A percentile compares a stretch with the other conserved stretches of the same genome.
Evolutionary conservation across 2,329 filamentous ascomycete genomes (phyloP).

Genomic region (Aspergillus vadensis): DNA sequence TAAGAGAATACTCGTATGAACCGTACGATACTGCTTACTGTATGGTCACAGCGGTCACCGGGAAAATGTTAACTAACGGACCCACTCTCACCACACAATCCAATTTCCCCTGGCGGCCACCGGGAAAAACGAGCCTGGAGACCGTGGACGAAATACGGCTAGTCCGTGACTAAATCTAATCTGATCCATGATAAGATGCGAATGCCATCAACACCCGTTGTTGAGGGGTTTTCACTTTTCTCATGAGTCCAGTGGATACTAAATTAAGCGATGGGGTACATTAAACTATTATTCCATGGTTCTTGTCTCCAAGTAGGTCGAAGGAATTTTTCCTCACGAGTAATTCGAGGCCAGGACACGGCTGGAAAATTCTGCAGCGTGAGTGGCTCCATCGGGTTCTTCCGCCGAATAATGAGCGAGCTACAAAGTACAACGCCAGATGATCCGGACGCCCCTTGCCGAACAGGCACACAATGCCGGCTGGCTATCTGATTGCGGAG

Average conservation of each 20-base stretch:
- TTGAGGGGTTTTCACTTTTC: background rate
- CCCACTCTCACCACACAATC: background rate
- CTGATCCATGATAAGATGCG: conserved; percentile 3
- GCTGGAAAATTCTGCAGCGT: background rate
- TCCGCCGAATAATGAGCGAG: background rate
- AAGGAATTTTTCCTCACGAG: background rate
- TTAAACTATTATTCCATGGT: background rate
- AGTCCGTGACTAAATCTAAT: background rate
- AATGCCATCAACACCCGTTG: too few species aligned
- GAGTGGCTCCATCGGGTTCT: background rate
- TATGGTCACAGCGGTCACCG: background rate
- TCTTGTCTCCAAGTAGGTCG: background rate
- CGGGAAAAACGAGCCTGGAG: background rate
- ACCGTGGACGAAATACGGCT: background rate
- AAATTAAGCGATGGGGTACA: background rate
- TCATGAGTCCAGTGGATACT: too few species aligned
- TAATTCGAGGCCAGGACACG: background rate
- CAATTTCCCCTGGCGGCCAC: background rate
- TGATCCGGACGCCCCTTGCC: background rate
- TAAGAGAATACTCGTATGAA: background rate
- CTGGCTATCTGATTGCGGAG: background rate
- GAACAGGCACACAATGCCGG: background rate
- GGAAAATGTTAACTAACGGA: background rate
- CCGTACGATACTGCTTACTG: background rate
- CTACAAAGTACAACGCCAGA: background rate